These are phyloP conservation scores for Hawksworthiomyces lignivorus DNA, from an alignment of 2,329 filamentous ascomycete species.

Conservation along the genomic window DNA sequence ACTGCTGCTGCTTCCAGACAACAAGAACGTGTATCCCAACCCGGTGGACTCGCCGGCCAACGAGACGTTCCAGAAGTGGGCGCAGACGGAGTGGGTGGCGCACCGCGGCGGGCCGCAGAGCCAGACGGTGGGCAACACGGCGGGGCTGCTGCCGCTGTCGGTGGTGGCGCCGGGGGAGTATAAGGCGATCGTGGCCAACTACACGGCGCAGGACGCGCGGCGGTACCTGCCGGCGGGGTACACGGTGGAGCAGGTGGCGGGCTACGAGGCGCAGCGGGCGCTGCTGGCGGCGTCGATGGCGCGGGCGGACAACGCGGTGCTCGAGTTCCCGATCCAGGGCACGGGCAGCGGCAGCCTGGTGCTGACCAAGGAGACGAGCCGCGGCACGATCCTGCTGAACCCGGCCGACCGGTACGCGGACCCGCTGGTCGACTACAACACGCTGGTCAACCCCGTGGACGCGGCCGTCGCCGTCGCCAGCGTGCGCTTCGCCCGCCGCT, in stretches of 20 bases:
- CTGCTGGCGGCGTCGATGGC: neutral
- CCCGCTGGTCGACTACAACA: slow-evolving; percentile 7
- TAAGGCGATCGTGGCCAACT: neutral
- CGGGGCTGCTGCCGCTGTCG: slow-evolving; percentile 5
- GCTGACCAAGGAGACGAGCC: slow-evolving; percentile 5
- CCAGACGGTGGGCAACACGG: slow-evolving; percentile 3
- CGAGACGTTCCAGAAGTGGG: neutral
- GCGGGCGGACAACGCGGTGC: slow-evolving; percentile 3
- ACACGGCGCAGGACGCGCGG: slow-evolving; percentile 1
- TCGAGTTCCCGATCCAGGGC: slow-evolving; percentile 9
- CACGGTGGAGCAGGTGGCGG: neutral
- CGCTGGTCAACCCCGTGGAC: slow-evolving; percentile 8
- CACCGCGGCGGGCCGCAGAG: slow-evolving; percentile 2
- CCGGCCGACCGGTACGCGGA: neutral
- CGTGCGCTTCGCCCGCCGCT: slow-evolving; percentile 2
- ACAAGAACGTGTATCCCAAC: neutral
- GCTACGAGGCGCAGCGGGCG: slow-evolving; percentile 5
- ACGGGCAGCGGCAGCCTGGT: neutral
- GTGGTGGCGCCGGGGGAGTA: no score
- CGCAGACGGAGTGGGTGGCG: slow-evolving; percentile 3
- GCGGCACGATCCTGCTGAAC: slow-evolving; percentile 8
- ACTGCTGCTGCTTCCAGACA: neutral
- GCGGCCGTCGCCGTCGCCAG: slow-evolving; percentile 2
- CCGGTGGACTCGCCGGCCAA: slow-evolving; percentile 3
- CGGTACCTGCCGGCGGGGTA: slow-evolving; percentile 6